Evolutionary conservation across 116 monocot species (phyloP), one percentile per base, ranked within the genome.

Genomic region (Posidonia oceanica): DNA sequence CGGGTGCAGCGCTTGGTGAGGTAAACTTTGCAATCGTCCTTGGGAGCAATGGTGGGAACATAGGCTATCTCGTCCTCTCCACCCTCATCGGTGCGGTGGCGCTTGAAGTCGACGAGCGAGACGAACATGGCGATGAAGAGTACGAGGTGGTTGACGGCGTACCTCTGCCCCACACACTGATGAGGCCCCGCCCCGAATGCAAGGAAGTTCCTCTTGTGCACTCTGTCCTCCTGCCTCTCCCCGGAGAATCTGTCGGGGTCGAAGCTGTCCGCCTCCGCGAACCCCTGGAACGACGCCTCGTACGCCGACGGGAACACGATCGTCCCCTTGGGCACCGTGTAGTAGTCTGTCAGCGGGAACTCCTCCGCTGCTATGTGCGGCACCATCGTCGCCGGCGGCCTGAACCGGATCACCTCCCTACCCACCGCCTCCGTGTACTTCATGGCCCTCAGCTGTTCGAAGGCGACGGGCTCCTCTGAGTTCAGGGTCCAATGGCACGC

Each of bases 351-450:
- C 39, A 96, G 75, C 51, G 63, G 67, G 76, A 96, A 91, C 17
- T 80, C 76, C 65, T 85, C 72, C 15, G 68, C 73, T 2, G 96
- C 87, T 52, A 96, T 80, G 79, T 96, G 96, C 1, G 96, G 96
- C 42, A 96, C 96, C 88, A 96, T 61, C 54, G 96, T 88, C 48
- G 91, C 87, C 68, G 89, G 96, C n/a, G 96, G 96, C 5, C 91
- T 81, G 76, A 80, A 80, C 22, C 91, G 81, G 36, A 96, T 66
- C 54, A 96, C 88, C 78, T 96, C 96, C 16, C 91, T 70, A 12
- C 73, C 96, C 15, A 96, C 91, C 20, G 78, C 66, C 68, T 84
- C 87, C 0, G 96, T 96, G 84, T 91, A 96, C 78, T 56, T 72
- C 87, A 96, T 80, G 71, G 53, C 66, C 55, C 75, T 66, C 10